These are phyloP conservation scores for Cryptosporidium andersoni DNA, from an alignment of 169 alveolate genomes.

Conservation along the genomic window DNA sequence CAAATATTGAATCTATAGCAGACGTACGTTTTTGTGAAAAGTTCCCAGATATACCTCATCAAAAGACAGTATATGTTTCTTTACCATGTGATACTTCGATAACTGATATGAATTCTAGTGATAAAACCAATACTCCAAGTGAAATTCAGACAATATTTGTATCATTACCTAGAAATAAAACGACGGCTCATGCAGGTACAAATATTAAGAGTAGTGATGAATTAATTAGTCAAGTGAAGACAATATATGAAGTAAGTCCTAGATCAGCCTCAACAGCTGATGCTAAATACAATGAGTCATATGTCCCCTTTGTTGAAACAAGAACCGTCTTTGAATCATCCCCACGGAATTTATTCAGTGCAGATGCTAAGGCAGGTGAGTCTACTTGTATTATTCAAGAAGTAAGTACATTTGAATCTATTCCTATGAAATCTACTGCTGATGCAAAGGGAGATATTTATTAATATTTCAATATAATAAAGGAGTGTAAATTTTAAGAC, in stretches of 20 bases:
- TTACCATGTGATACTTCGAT: conserved; percentile 2
- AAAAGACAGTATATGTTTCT: conserved; percentile 40
- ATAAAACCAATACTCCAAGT: background rate
- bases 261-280: background rate
- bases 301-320: background rate
- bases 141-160: conserved; percentile 20
- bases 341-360: conserved; percentile 9
- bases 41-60: background rate
- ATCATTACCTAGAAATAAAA: background rate
- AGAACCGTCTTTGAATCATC: conserved; percentile 36
- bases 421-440: conserved; percentile 50
- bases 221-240: background rate
- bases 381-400: conserved; percentile 12
- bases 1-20: background rate
- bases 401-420: conserved; percentile 28
- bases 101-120: conserved; percentile 10
- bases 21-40: conserved; percentile 23
- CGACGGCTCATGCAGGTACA: conserved; percentile 14
- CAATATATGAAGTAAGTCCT: conserved; percentile 34
- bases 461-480: background rate
- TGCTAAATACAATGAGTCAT: conserved; percentile 17
- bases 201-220: background rate
- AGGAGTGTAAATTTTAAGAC: background rate
- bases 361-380: conserved; percentile 32
- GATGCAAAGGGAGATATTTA: conserved; percentile 41